Percentiles rank a stretch among this genome's conserved stretches.
phyloP scores from a whole-genome alignment of 768 basidiomycete genomes.

The Chalciporus pseudorubinellus region DNA sequence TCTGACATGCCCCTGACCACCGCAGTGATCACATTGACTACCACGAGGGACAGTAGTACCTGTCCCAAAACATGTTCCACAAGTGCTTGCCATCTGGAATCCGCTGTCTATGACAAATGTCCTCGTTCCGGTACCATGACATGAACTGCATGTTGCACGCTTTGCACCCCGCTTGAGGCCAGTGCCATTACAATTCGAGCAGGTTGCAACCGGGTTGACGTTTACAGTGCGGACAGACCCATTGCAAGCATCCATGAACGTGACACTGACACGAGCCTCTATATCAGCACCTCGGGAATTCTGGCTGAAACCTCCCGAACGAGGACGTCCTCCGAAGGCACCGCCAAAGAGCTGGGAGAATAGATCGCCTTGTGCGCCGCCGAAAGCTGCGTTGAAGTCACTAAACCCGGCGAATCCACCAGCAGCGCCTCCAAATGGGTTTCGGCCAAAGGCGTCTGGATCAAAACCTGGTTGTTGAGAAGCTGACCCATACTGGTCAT shows the following conservation, averaged over 20 bases:
- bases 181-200: slow-evolving; percentile 77
- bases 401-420: slow-evolving; percentile 74
- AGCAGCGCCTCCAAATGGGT: slow-evolving; percentile 45
- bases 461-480: slow-evolving; percentile 95
- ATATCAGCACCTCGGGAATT: slow-evolving; percentile 72
- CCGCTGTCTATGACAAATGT: slow-evolving; percentile 90
- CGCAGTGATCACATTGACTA: slow-evolving; percentile 76
- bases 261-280: slow-evolving; percentile 69
- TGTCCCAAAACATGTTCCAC: slow-evolving; percentile 74
- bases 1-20: slow-evolving; percentile 86
- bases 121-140: slow-evolving; percentile 83
- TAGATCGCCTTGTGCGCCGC: slow-evolving; percentile 57
- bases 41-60: slow-evolving; percentile 79
- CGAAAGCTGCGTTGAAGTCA: slow-evolving; percentile 63
- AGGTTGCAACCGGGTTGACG: slow-evolving; percentile 79
- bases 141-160: slow-evolving; percentile 72
- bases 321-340: slow-evolving; percentile 50
- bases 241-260: slow-evolving; percentile 94
- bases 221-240: slow-evolving; percentile 75
- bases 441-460: slow-evolving; percentile 73
- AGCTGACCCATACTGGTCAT: slow-evolving; percentile 89
- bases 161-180: slow-evolving; percentile 88
- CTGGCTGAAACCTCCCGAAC: slow-evolving; percentile 43
- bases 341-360: slow-evolving; percentile 85
- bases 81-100: slow-evolving; percentile 96